Evolutionary conservation across 2,329 filamentous ascomycete species (phyloP).

Genomic region (Aspergillus ustus): DNA sequence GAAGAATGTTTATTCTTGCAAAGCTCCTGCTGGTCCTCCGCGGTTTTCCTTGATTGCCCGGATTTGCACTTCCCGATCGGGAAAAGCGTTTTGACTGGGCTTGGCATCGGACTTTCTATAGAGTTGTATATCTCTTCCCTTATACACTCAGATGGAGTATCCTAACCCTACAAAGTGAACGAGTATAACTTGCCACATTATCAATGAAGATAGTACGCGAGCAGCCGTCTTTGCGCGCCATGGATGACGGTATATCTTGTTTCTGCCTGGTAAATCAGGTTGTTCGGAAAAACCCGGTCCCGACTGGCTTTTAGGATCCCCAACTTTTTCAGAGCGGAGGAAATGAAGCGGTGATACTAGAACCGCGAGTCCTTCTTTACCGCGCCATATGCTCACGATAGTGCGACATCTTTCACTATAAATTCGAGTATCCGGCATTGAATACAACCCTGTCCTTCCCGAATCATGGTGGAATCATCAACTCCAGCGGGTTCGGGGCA

Average conservation of each 20-base stretch:
- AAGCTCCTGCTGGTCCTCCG: constrained; percentile 11
- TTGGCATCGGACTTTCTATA: constrained; percentile 14
- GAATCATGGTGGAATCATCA: constrained; percentile 15
- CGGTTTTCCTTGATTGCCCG: constrained; percentile 22
- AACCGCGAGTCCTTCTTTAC: neutral
- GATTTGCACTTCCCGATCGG: constrained; percentile 26
- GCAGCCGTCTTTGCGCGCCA: neutral
- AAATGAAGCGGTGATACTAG: neutral
- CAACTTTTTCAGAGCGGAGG: constrained; percentile 14
- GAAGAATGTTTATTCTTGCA: constrained; percentile 10
- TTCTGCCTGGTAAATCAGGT: neutral
- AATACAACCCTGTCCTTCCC: neutral
- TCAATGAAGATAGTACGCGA: neutral
- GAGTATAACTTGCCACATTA: neutral
- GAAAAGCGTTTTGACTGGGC: constrained; percentile 22
- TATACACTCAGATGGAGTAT: neutral
- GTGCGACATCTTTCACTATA: neutral
- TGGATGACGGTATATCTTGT: neutral
- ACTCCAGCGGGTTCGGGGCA: constrained; percentile 10
- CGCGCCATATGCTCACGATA: neutral
- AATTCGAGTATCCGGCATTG: neutral
- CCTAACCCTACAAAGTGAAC: neutral
- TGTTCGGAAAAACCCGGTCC: constrained; percentile 14
- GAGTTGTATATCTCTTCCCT: neutral
- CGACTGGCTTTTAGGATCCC: constrained; percentile 11